Evolutionary conservation across 2,329 filamentous ascomycete species (phyloP).

Genomic region (Diaporthe humulicola): DNA sequence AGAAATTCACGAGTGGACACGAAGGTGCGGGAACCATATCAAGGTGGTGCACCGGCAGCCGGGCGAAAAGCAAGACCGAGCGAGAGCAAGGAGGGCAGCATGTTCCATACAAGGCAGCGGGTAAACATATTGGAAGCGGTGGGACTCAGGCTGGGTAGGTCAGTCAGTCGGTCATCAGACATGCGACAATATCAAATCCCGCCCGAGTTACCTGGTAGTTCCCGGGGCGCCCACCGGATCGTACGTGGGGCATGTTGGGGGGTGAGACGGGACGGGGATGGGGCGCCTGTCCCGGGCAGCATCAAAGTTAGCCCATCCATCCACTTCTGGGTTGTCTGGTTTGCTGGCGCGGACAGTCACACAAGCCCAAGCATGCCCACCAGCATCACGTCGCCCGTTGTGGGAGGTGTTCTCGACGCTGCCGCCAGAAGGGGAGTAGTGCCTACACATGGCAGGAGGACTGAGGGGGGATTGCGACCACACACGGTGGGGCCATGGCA

Average conservation of each 20-base stretch:
- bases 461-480: constrained; percentile 9
- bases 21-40: constrained; percentile 18
- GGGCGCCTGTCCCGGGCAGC: neutral
- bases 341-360: neutral
- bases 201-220: constrained; percentile 10
- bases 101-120: neutral
- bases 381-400: neutral
- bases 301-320: neutral
- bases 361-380: neutral
- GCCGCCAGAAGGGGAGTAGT: neutral
- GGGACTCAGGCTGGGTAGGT: neutral
- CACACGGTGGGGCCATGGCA: neutral
- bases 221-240: constrained; percentile 24
- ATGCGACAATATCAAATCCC: neutral
- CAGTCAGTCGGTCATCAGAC: neutral
- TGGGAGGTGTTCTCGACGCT: neutral
- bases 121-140: constrained; percentile 10
- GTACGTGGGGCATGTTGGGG: constrained; percentile 17
- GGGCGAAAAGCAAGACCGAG: constrained; percentile 10
- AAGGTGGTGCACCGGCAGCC: constrained; percentile 1
- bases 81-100: neutral
- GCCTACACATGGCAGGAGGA: neutral
- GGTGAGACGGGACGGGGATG: neutral
- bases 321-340: neutral
- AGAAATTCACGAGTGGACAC: neutral